Evolutionary conservation across 768 basidiomycete genomes (phyloP), one percentile per base, ranked within the genome.

Genomic region (Lyophyllum decastes): DNA sequence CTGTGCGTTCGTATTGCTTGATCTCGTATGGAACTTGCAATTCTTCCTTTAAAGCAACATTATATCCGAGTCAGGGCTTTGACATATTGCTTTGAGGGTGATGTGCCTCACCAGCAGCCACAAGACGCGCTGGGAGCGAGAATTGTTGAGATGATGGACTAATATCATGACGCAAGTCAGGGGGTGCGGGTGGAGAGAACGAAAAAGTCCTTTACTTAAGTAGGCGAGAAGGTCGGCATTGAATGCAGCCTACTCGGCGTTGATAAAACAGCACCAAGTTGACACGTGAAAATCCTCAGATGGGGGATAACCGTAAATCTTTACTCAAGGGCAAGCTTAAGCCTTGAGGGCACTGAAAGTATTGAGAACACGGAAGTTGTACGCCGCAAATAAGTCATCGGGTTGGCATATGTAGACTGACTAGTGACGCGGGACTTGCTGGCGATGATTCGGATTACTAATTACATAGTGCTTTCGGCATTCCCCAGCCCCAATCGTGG

Each of bases 91-190:
- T n/a, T 35, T 4, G 19, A 9, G 33, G n/a, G 34, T 2, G 34
- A 4, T 11, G 33, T 4, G 38, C 58, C 69, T 44, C 50, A 72
- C 73, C 41, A 76, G 64, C 33, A 82, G 68, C 80, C 80, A 83
- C 14, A 82, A 68, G 45, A 83, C 68, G 21, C 80, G 71, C 58
- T 80, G 79, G 6, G 82, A 79, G n/a, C 80, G 77, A 8, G 79
- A 80, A 55, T 81, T 64, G 54, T 79, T 73, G 7, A 82, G 69
- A 61, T 82, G 78, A 56, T 82, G 81, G 8, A 82, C 61, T 52
- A 51, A 61, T 14, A 68, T 54, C 66, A 69, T 67, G 49, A 4
- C 30, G 26, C 2, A 21, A 19, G 30, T 21, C 34, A 17, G 11
- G 35, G 34, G 16, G 8, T 12, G 9, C 35, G 35, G 5, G 35